These are phyloP conservation scores for Rhynchosporium agropyri DNA, from an alignment of 2,329 filamentous ascomycete species.

Conservation along the genomic window DNA sequence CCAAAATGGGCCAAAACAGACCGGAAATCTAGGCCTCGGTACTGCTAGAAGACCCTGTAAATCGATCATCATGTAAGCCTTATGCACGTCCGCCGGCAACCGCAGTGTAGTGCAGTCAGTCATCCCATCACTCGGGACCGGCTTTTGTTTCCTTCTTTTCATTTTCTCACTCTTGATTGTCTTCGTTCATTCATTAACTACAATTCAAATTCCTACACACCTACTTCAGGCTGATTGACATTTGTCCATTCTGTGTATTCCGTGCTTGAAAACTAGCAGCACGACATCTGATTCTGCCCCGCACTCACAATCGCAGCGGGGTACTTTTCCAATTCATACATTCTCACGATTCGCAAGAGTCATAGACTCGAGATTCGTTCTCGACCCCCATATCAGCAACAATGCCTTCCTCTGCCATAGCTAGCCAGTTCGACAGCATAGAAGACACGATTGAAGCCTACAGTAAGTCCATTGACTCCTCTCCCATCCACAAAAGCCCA, in stretches of 20 bases:
- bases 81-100: constrained; percentile 10
- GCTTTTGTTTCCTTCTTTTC: background rate
- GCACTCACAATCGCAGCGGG: constrained; percentile 26
- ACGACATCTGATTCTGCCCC: constrained; percentile 13
- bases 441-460: constrained; percentile 66
- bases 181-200: no score
- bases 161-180: background rate
- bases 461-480: constrained; percentile 50
- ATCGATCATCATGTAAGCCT: constrained; percentile 21
- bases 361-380: background rate
- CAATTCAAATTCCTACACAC: no score
- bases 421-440: constrained; percentile 62
- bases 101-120: background rate
- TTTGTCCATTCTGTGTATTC: background rate
- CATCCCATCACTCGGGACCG: constrained; percentile 17
- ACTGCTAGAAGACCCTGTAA: constrained; percentile 12
- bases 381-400: constrained; percentile 14
- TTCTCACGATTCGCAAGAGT: background rate
- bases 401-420: constrained; percentile 40
- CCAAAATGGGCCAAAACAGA: background rate
- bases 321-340: constrained; percentile 15
- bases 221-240: no score
- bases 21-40: constrained; percentile 18
- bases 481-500: background rate
- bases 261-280: background rate